Evolutionary conservation across 2,329 filamentous ascomycete species (phyloP), one percentile per base, ranked within the genome.

Genomic region (Xylaria sp.): DNA sequence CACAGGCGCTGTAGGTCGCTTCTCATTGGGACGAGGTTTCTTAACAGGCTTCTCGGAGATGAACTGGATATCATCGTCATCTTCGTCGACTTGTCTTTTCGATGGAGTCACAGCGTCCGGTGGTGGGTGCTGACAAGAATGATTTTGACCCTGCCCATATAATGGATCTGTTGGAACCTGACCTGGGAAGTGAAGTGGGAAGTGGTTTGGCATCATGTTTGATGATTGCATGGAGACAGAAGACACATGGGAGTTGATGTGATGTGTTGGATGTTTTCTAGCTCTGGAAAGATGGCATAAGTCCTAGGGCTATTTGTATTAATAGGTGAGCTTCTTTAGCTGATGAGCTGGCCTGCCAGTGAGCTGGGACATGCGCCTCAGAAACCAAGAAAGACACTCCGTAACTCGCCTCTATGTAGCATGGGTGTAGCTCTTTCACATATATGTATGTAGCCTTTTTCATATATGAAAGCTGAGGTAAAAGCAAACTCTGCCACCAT

Each of bases 21-120:
- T 67, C 27, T 73, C 71, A 53, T 69, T 78, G 68, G 72, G 72
- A 71, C 75, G 80, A 50, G 72, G 75, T 70, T 78, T 82, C 75
- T 83, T 84, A 60, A 83, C 79, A 10, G 82, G 82, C 27, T 81
- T 80, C 23, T 79, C 80, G 51, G 81, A 83, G 37, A 85, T 76
- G 63, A 84, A 83, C 70, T 84, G 78, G 37, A 85, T 77, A 59
- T 85, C 83, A 66, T 78, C 75, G 57, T 84, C 82, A 59, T 83
- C 81, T 40, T 67, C 63, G 18, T 32, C 63, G n/a, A 72, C 40
- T 13, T 58, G 51, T 61, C 75, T 69, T 71, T 80, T 82, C 3
- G 72, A 71, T 42, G 76, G 72, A 25, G 69, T 63, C 23, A 55
- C 13, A 23, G 61, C 21, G 50, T 60, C 65, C 1, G 60, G 21